phyloP scores from a whole-genome alignment of 2,329 filamentous ascomycete genomes.

The Penicillium sp. region DNA sequence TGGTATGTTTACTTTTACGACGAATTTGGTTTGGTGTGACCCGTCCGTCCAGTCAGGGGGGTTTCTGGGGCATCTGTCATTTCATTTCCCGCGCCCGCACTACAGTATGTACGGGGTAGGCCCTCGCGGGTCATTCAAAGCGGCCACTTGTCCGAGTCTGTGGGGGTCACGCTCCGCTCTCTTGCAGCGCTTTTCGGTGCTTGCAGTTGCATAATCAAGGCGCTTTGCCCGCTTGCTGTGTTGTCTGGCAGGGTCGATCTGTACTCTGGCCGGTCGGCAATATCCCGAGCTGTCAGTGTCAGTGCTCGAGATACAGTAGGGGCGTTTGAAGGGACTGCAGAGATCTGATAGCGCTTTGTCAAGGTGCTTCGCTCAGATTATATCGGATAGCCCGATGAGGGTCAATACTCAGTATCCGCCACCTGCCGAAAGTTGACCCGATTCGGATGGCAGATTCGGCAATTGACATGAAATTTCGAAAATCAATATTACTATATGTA shows the following conservation, averaged over 20 bases:
- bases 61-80: background rate
- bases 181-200: background rate
- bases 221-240: background rate
- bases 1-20: background rate
- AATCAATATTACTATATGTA: too few species aligned
- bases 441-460: slow-evolving; percentile 1
- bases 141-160: background rate
- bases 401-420: background rate
- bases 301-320: background rate
- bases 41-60: background rate
- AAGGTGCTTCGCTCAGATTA: background rate
- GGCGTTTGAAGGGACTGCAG: background rate
- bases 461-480: background rate
- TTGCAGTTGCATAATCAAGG: background rate
- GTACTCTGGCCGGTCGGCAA: background rate
- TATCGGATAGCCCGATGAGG: background rate
- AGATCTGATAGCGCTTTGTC: background rate
- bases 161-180: background rate
- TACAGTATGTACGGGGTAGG: too few species aligned
- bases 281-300: background rate
- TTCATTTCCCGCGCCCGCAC: background rate
- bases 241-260: background rate
- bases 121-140: background rate
- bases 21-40: background rate
- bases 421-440: background rate